Evolutionary conservation across 257 asterid genomes (phyloP), one percentile per base, ranked within the genome.

Genomic region (Lycium ferocissimum): DNA sequence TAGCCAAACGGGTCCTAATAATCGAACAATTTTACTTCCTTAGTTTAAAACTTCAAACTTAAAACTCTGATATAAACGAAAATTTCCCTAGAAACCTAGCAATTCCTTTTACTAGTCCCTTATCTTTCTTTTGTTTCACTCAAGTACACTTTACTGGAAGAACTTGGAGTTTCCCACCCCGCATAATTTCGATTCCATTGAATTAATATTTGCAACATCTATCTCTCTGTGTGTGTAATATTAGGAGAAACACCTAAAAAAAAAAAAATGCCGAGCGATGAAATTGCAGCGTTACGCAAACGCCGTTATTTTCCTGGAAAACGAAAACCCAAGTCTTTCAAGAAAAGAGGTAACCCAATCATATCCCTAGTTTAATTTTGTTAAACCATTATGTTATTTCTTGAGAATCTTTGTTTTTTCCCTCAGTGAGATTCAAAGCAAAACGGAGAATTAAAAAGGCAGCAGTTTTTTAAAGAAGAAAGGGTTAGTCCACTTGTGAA

Each of bases 401-500:
- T 26, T 73, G 45, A 59, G 10, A 80, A 83, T 81, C 62, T 26
- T 63, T 84, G 65, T 70, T 38, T 12, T 33, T 37, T 26, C 33
- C 8, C 22, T 17, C 83, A 90, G 98, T 84, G 79, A 91, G 85
- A 88, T 69, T 90, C 67, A 85, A 86, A 87, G 88, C 69, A 6
- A 89, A 80, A 69, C 9, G 65, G 82, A 78, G 66, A 78, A 78
- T 2, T n/a, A 78, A 53, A 38, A 87, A 38, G 51, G 83, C 86
- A 7, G 84, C 83, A 63, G 83, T 26, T 71, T 65, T 82, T 54
- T 38, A 85, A 81, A 71, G 89, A 79, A 22, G 86, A 78, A 71
- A 94, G 90, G 37, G 92, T 95, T 20, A 92, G 93, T 72, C 93
- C 94, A 47, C 86, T 89, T 2, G 97, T 96, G 59, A 89, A 81